These are phyloP conservation scores for Colletotrichum cuscutae DNA, from an alignment of 2,329 filamentous ascomycete genomes.

Conservation along the genomic window DNA sequence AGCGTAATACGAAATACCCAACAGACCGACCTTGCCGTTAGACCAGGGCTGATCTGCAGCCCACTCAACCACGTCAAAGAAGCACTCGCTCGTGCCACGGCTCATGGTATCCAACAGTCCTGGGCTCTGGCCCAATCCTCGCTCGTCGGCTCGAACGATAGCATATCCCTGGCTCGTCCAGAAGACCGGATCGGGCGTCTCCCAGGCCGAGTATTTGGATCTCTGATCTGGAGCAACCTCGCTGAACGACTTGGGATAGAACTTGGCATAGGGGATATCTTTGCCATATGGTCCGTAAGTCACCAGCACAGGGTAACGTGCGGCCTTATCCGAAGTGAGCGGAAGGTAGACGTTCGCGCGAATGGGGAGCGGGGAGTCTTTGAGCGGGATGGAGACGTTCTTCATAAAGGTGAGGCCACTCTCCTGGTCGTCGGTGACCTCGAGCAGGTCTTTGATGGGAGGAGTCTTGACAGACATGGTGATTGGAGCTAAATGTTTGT, in stretches of 20 bases:
- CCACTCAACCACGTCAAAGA: conserved; percentile 63
- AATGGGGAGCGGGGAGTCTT: conserved; percentile 43
- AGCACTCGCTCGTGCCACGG: conserved; percentile 57
- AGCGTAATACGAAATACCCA: conserved; percentile 61
- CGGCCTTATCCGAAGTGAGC: conserved; percentile 35
- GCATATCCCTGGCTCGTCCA: conserved; percentile 67
- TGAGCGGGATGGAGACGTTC: conserved; percentile 47
- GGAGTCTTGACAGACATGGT: conserved; percentile 28
- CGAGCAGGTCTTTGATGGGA: conserved; percentile 28
- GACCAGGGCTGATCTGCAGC: conserved; percentile 58
- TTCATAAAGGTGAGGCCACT: conserved; percentile 47
- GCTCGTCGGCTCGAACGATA: conserved; percentile 63
- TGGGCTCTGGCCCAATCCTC: conserved; percentile 58
- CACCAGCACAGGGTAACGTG: conserved; percentile 66
- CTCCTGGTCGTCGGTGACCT: conserved; percentile 22
- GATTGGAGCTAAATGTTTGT: neutral
- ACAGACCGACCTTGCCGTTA: conserved; percentile 57
- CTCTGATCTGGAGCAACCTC: conserved; percentile 65
- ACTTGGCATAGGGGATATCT: conserved; percentile 72
- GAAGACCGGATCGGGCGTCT: conserved; percentile 66
- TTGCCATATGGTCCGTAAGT: conserved; percentile 82
- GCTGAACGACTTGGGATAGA: conserved; percentile 51
- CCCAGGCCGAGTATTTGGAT: conserved; percentile 66
- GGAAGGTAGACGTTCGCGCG: conserved; percentile 53
- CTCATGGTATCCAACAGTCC: conserved; percentile 61